A percentile compares a stretch with the other conserved stretches of the same genome.
These are phyloP conservation scores for Orbilia oligospora DNA, from an alignment of 2,329 filamentous ascomycete species.

Conservation along the genomic window DNA sequence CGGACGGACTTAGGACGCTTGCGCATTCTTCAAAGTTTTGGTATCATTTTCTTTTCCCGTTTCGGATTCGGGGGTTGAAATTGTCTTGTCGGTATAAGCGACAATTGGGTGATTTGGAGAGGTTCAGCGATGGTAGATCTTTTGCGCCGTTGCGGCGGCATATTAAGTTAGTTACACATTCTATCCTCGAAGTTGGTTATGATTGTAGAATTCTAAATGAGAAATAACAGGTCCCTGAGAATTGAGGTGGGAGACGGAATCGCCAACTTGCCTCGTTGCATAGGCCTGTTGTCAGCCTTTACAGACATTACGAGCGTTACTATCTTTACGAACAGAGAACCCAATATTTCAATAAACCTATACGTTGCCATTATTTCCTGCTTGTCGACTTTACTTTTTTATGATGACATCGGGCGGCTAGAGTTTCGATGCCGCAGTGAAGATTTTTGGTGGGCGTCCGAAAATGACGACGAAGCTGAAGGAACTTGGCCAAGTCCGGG, in stretches of 20 bases:
- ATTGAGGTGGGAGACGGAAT: background rate
- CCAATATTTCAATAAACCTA: background rate
- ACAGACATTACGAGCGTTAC: background rate
- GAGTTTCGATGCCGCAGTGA: background rate
- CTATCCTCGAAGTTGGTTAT: no score
- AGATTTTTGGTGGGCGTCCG: no score
- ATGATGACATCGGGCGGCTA: background rate
- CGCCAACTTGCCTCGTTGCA: background rate
- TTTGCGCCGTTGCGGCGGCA: background rate
- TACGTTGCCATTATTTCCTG: background rate
- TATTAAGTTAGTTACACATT: background rate
- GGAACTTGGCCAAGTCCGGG: no score
- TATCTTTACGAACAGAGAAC: no score
- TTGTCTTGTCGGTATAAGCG: background rate
- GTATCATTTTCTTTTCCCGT: constrained; percentile 1
- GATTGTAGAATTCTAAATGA: no score
- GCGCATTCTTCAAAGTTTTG: background rate
- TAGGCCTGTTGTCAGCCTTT: background rate
- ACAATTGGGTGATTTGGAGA: background rate
- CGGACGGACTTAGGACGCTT: background rate
- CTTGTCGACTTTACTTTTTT: background rate
- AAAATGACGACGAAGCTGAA: background rate
- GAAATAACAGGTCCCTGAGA: background rate
- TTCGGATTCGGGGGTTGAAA: background rate
- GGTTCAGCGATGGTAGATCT: background rate